Evolutionary conservation across 192 early-diverging fungal species (phyloP).

Genomic region (Thoreauomyces humboldtii): DNA sequence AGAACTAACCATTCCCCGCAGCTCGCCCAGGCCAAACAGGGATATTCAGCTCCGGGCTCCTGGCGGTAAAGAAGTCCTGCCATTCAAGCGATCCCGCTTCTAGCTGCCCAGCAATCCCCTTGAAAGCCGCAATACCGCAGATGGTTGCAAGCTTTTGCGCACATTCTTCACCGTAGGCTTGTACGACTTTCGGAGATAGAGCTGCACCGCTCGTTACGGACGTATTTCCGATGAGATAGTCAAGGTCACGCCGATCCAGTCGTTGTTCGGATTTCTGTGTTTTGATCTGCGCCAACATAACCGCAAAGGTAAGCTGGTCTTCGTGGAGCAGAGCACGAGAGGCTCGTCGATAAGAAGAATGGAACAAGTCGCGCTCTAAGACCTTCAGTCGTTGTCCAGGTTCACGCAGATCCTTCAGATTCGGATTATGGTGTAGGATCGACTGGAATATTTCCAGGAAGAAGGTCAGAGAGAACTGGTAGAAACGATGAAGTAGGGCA

Average conservation of each 20-base stretch:
- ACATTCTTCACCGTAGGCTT: constrained; percentile 32
- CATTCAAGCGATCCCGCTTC: constrained; percentile 29
- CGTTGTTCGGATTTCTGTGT: constrained; percentile 55
- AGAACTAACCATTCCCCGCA: too few species aligned
- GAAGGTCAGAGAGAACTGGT: constrained; percentile 98
- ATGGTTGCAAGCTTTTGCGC: constrained; percentile 15
- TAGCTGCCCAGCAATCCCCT: constrained; percentile 28
- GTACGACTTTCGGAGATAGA: not conserved
- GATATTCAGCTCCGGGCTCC: constrained; percentile 34
- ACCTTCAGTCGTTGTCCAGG: constrained; percentile 67
- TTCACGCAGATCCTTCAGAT: constrained; percentile 49
- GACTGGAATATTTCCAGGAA: constrained; percentile 90
- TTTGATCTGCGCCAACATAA: constrained; percentile 86
- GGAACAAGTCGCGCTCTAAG: constrained; percentile 81
- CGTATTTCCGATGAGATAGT: constrained; percentile 67
- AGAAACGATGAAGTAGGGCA: constrained; percentile 84
- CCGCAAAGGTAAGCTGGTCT: constrained; percentile 84
- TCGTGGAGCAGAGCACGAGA: constrained; percentile 86
- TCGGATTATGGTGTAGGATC: constrained; percentile 75
- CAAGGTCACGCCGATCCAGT: constrained; percentile 65
- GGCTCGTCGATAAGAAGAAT: constrained; percentile 73
- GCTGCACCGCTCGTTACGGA: constrained; percentile 35
- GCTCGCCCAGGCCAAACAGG: too few species aligned
- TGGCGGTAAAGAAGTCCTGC: constrained; percentile 31
- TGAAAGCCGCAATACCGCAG: constrained; percentile 23